phyloP scores from a whole-genome alignment of 73 alveolate genomes.

The Paramecium biaurelia region DNA sequence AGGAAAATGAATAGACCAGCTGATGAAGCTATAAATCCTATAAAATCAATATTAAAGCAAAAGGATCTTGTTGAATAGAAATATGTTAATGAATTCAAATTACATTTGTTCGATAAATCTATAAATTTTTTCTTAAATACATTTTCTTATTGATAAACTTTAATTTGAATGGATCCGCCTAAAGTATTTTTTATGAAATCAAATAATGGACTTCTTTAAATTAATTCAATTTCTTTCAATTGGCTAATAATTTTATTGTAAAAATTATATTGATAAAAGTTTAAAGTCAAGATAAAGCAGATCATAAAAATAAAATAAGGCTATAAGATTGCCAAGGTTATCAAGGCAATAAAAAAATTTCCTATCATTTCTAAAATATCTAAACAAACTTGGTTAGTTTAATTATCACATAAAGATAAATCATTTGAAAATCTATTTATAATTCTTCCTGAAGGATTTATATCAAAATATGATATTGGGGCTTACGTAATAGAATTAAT shows the following conservation, averaged over 20 bases:
- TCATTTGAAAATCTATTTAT: slow-evolving; percentile 54
- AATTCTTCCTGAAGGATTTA: slow-evolving; percentile 35
- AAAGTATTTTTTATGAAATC: slow-evolving; percentile 4
- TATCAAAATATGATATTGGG: slow-evolving; percentile 38
- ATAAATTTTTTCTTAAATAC: not conserved
- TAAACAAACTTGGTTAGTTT: not conserved
- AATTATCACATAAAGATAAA: slow-evolving; percentile 24
- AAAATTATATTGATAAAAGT: not conserved
- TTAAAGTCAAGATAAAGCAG: not conserved
- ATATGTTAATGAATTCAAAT: not conserved
- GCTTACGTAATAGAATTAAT: slow-evolving; percentile 22
- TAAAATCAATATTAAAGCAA: not conserved
- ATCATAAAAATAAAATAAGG: not conserved
- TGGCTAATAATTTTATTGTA: not conserved
- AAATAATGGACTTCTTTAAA: slow-evolving; percentile 13
- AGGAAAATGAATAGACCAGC: slow-evolving; percentile 4
- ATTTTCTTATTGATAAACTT: not conserved
- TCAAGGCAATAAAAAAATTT: slow-evolving; percentile 6
- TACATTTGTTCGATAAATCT: not conserved
- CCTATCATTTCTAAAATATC: slow-evolving; percentile 24
- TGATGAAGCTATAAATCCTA: not conserved
- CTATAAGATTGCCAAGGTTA: not conserved
- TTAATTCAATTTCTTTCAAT: slow-evolving; percentile 33
- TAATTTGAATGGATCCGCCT: slow-evolving; percentile 23
- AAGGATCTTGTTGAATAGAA: slow-evolving; percentile 34